Evolutionary conservation across 805 yeast genomes (phyloP).

Genomic region (Saccharomycopsis javanensis): DNA sequence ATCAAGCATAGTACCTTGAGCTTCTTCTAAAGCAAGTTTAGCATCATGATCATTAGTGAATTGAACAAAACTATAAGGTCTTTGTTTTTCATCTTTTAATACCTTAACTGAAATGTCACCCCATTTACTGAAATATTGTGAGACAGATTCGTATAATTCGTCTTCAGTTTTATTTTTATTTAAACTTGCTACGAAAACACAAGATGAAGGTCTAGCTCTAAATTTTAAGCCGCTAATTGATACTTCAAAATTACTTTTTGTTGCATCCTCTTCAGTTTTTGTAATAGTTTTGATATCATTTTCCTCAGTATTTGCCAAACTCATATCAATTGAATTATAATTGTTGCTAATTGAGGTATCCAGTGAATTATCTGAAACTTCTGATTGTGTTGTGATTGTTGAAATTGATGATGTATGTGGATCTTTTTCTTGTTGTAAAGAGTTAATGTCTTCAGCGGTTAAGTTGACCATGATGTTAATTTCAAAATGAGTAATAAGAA

Average conservation of each 20-base stretch:
- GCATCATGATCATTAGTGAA: slow-evolving; percentile 66
- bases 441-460: neutral
- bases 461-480: neutral
- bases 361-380: neutral
- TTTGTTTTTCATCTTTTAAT: slow-evolving; percentile 64
- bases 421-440: neutral
- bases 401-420: neutral
- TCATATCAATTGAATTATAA: neutral
- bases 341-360: neutral
- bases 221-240: slow-evolving; percentile 13
- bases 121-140: slow-evolving; percentile 57
- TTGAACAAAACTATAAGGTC: slow-evolving; percentile 93
- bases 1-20: slow-evolving; percentile 58
- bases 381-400: neutral
- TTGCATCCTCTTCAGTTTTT: neutral
- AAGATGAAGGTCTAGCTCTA: slow-evolving; percentile 69
- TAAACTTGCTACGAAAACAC: slow-evolving; percentile 85
- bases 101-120: slow-evolving; percentile 74
- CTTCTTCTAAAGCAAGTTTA: slow-evolving; percentile 50
- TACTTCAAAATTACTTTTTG: slow-evolving; percentile 5
- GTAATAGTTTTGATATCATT: neutral
- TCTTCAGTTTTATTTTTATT: slow-evolving; percentile 59
- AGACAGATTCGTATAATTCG: slow-evolving; percentile 58
- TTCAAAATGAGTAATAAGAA: too few relatives aligned
- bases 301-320: neutral